Percentiles rank a stretch among this genome's conserved stretches.
Conservation (phyloP, 805 yeast species). For the Saturnispora gosingensis region DNA sequence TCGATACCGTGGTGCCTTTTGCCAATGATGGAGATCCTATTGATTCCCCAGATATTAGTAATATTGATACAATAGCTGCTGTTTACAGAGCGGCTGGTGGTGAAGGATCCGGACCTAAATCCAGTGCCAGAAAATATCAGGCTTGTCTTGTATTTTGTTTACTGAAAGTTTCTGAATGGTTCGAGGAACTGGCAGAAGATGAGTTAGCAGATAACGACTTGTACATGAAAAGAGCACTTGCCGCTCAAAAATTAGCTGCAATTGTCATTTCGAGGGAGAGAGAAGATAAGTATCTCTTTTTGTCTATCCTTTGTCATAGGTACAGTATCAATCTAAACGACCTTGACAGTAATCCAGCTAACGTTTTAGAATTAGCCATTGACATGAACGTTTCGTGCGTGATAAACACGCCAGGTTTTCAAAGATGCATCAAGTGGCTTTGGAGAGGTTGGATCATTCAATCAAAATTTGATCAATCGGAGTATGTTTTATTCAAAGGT, state of each 20-base stretch:
- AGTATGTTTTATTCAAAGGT: constrained; percentile 56
- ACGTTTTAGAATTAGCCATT: constrained; percentile 76
- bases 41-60: constrained; percentile 37
- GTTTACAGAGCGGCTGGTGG: constrained; percentile 78
- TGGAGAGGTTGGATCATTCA: constrained; percentile 94
- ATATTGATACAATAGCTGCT: constrained; percentile 49
- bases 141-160: constrained; percentile 63
- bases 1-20: constrained; percentile 61
- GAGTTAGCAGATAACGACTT: constrained; percentile 65
- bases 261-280: constrained; percentile 53
- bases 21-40: constrained; percentile 34
- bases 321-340: constrained; percentile 58
- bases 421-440: constrained; percentile 78
- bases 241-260: constrained; percentile 71
- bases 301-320: constrained; percentile 69
- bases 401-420: constrained; percentile 75
- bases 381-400: constrained; percentile 74
- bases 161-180: constrained; percentile 74
- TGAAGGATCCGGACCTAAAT: constrained; percentile 47
- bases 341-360: constrained; percentile 52
- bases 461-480: constrained; percentile 56
- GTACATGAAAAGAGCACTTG: constrained; percentile 47
- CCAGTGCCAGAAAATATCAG: constrained; percentile 53
- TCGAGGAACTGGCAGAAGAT: constrained; percentile 43
- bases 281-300: constrained; percentile 54